phyloP scores from a whole-genome alignment of 2,329 filamentous ascomycete genomes.

The Parascedosporium putredinis region DNA sequence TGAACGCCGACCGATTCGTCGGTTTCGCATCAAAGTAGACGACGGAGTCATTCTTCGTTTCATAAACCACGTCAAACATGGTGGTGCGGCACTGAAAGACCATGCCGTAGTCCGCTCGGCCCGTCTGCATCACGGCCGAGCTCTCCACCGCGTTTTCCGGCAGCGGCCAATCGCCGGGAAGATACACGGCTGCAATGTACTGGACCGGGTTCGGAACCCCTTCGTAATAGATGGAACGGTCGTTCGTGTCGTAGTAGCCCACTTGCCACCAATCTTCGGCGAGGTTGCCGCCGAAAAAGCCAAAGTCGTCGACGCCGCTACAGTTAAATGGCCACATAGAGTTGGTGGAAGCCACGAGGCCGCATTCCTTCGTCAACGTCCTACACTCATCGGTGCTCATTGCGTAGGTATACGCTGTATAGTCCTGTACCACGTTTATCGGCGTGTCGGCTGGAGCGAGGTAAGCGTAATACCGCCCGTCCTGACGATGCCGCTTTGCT shows the following conservation, averaged over 20 bases:
- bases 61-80: neutral
- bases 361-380: neutral
- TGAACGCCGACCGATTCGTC: neutral
- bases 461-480: neutral
- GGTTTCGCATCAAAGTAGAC: neutral
- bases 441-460: neutral
- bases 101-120: neutral
- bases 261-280: neutral
- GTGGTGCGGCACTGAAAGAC: neutral
- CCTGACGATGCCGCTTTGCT: neutral
- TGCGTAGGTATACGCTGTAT: neutral
- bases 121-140: neutral
- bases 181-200: neutral
- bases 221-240: no score
- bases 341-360: neutral
- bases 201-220: neutral
- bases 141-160: neutral
- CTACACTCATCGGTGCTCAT: neutral
- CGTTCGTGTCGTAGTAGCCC: neutral
- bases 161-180: neutral
- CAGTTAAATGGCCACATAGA: neutral
- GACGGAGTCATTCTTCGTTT: neutral
- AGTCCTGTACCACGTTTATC: neutral
- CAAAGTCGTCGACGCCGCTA: neutral
- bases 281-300: neutral